Base-by-base conservation (phyloP, 768 basidiomycete genomes). In the Naganishia friedmannii region DNA sequence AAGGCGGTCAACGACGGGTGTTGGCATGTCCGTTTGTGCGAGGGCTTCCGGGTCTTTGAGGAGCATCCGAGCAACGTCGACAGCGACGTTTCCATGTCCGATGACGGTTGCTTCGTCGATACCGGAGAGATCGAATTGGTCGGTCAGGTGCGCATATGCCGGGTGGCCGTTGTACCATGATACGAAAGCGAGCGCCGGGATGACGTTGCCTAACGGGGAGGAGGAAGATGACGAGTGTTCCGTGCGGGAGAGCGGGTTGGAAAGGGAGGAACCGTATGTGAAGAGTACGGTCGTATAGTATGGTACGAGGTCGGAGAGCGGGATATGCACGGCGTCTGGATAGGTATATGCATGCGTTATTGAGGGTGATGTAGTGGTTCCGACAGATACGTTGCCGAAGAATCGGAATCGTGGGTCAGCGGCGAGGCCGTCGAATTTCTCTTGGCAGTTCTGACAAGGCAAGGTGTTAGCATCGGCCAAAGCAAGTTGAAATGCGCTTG, bases 81-180 rank as follows among this genome's bases (percentile, higher is more conserved):
- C 84, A 9, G 93, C 89, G 68, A 99, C 94, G 74, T 98, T 97
- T 13, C 95, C 95, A 72, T 93, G 91, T 0, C 96, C 95, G 53
- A 98, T 89, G 66, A 99, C 82, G 0, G 91, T 87, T 32, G 94
- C 87, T 74, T 94, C 90, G 1, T 84, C 77, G 3, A 87, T 81
- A 48, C 85, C 85, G 34, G 69, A 66, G 1, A 84, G 74, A 67
- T 90, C 86, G 1, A 93, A 85, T 0, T 88, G 83, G 32, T 63
- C 60, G 8, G 60, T 63, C 0, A 89, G 88, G 0, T 89, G 84
- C 0, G 86, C 84, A 12, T 84, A 83, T 10, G 87, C 87, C 1
- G 94, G 94, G 79, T 98, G 93, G 56, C 86, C 88, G 15, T 95
- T 98, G 83, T 99, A 98, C 94, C 93, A 97, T 74, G 93, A 90